Evolutionary conservation across 192 early-diverging fungal species (phyloP), one percentile per base, ranked within the genome.

Genomic region (Chytriomyces sp.): DNA sequence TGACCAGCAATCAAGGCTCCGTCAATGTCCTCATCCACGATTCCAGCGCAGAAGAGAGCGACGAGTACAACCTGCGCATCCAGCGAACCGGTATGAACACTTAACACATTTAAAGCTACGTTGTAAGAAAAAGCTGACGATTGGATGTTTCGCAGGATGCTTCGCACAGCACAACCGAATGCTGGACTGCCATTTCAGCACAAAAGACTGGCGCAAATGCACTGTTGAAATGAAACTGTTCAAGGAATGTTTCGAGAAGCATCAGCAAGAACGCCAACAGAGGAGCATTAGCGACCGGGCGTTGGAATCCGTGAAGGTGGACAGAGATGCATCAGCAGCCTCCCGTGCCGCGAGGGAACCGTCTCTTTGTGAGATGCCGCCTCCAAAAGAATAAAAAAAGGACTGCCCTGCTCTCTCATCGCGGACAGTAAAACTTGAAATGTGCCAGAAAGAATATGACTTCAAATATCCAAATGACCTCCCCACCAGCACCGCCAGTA

Each of bases 181-280:
- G 50, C 92, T 93, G 65, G 81, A 94, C 72, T 98, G 96, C 80
- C 91, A 93, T 80, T 89, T 87, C 23, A 93, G 95, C 61, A 93
- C 88, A 16, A 88, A 91, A 68, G 96, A 98, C 83, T 98, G 94
- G 94, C 89, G 96, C 50, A 80, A 86, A 50, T 98, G 96, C 78
- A 77, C 85, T 53, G 84, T 82, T 44, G 93, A 94, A 76, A 91
- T 98, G 89, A 45, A 79, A n/a, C 86, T 82, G 35, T 98, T 98
- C 82, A 84, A 87, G 45, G 82, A 89, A 13, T 98, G 96, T 74
- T 95, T 78, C 50, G 75, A 61, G 75, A 57, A 61, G 57, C 71
- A 83, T 61, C 20, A 79, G 65, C 8, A 72, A 20, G 50, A 84
- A 64, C 45, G 76, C 20, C 20, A 35, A 13, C 69, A 60, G 24